Evolutionary conservation across 2,329 filamentous ascomycete species (phyloP).

Genomic region (Coleophoma eucalyptorum): DNA sequence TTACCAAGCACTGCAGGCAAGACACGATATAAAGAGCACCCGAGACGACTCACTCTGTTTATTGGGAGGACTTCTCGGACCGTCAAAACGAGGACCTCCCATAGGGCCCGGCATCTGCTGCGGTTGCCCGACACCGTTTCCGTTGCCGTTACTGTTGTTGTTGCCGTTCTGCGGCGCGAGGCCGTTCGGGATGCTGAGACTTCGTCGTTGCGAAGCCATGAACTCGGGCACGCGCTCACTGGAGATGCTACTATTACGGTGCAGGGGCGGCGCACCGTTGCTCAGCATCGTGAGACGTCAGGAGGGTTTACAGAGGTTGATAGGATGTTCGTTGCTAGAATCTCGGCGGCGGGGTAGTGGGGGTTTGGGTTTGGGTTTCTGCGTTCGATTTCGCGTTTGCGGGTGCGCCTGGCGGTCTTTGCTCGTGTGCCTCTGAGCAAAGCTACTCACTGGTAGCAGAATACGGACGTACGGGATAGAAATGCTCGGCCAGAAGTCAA

Average conservation of each 20-base stretch:
- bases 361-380: not conserved
- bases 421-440: not conserved
- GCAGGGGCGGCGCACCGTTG: conserved; percentile 5
- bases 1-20: not conserved
- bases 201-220: conserved; percentile 52
- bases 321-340: not conserved
- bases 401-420: not conserved
- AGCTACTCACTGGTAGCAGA: not conserved
- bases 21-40: not conserved
- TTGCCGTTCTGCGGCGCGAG: conserved; percentile 8
- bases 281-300: conserved; percentile 4
- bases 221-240: conserved; percentile 25
- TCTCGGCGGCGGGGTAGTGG: not conserved
- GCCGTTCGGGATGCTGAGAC: conserved; percentile 26
- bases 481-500: too few relatives aligned
- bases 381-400: too few relatives aligned
- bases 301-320: not conserved
- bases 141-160: not conserved
- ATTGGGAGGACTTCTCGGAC: conserved; percentile 59
- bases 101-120: conserved; percentile 39
- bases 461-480: too few relatives aligned
- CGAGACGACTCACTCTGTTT: conserved; percentile 28
- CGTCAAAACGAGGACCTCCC: conserved; percentile 42
- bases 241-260: conserved; percentile 4
- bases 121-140: conserved; percentile 5